Conservation (phyloP, 2,329 filamentous ascomycete species). For the Paracoccidioides lutzii region DNA sequence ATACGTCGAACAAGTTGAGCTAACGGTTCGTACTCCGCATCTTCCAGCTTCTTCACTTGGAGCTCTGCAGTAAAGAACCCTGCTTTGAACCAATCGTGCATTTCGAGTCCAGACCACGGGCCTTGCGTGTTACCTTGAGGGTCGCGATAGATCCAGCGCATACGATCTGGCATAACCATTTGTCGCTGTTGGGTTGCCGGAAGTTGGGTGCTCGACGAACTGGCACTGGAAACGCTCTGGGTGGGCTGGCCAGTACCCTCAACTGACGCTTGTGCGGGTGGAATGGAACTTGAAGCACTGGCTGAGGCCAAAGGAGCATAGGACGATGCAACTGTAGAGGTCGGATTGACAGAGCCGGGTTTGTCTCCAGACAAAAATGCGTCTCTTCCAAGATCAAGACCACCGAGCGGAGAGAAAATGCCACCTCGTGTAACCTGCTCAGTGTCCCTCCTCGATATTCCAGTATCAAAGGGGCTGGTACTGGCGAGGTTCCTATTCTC, state of each 20-base stretch:
- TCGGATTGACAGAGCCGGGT: slow-evolving; percentile 17
- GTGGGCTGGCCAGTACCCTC: slow-evolving; percentile 21
- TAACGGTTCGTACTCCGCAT: slow-evolving; percentile 84
- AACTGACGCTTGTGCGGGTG: slow-evolving; percentile 17
- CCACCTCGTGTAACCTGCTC: slow-evolving; percentile 28
- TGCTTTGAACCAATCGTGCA: slow-evolving; percentile 99
- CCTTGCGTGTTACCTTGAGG: slow-evolving; percentile 86
- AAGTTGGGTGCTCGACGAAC: slow-evolving; percentile 53
- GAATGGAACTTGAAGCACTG: slow-evolving; percentile 16
- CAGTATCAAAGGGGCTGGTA: slow-evolving; percentile 43
- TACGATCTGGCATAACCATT: slow-evolving; percentile 98
- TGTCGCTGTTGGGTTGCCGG: slow-evolving; percentile 59
- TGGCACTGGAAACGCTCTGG: slow-evolving; percentile 24
- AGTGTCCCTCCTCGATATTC: neutral
- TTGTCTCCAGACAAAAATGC: slow-evolving; percentile 21
- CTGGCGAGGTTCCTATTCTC: slow-evolving; percentile 44
- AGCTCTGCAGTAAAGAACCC: slow-evolving; percentile 94
- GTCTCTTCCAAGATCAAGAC: slow-evolving; percentile 13
- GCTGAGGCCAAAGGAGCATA: slow-evolving; percentile 27
- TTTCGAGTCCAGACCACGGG: slow-evolving; percentile 90
- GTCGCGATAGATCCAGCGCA: slow-evolving; percentile 97
- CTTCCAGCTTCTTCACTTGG: slow-evolving; percentile 87
- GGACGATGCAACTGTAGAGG: slow-evolving; percentile 21
- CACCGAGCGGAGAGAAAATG: slow-evolving; percentile 20
- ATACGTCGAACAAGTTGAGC: slow-evolving; percentile 91